Percentiles rank a stretch among this genome's conserved stretches.
Evolutionary conservation across 768 basidiomycete species (phyloP).

Genomic region (Erythrobasidium yunnanense): DNA sequence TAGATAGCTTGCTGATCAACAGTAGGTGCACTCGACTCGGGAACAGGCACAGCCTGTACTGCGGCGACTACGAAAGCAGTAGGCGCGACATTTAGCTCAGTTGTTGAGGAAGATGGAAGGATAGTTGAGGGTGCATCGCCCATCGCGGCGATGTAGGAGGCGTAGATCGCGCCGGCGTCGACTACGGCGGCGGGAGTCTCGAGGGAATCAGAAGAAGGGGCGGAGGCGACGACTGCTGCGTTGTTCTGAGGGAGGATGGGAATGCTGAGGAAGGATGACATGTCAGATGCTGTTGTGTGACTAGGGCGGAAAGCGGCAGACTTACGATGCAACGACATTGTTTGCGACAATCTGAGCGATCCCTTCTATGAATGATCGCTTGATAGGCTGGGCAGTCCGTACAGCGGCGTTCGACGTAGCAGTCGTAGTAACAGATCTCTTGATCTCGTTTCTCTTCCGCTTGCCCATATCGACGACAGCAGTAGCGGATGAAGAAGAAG

Average conservation of each 20-base stretch:
- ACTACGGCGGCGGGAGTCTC: neutral
- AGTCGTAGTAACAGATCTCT: neutral
- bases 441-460: neutral
- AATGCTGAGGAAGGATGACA: neutral
- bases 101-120: neutral
- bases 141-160: slow-evolving; percentile 2
- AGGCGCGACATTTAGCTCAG: neutral
- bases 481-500: neutral
- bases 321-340: neutral
- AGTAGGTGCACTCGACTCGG: neutral
- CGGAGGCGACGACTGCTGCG: neutral
- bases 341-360: neutral
- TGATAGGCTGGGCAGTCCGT: neutral
- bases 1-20: slow-evolving; percentile 11
- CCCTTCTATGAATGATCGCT: neutral
- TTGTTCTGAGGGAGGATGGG: neutral
- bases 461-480: neutral
- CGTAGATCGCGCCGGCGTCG: slow-evolving; percentile 7
- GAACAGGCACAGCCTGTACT: neutral
- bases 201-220: neutral
- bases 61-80: neutral
- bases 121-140: neutral
- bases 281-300: neutral
- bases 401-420: neutral
- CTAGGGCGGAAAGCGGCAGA: neutral